Conservation (phyloP, 768 basidiomycete species). For the Leccinum uliginosum region DNA sequence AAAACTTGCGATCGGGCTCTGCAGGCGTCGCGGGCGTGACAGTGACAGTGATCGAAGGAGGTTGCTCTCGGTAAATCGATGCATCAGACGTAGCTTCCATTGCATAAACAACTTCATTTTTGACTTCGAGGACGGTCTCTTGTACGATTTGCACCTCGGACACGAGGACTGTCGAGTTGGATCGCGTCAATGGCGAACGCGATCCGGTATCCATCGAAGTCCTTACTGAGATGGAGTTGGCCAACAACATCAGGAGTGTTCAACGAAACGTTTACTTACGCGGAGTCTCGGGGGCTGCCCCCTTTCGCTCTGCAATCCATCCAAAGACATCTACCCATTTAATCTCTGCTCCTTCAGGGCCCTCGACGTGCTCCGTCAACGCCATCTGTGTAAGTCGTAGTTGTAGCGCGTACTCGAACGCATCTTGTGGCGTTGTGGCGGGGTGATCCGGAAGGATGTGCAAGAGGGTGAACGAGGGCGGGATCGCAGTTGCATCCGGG, state of each 20-base stretch:
- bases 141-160: slow-evolving; percentile 1
- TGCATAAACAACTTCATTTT: background rate
- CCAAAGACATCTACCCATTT: slow-evolving; percentile 83
- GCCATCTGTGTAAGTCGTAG: slow-evolving; percentile 82
- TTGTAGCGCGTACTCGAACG: slow-evolving; percentile 78
- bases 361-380: slow-evolving; percentile 77
- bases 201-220: slow-evolving; percentile 29
- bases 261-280: slow-evolving; percentile 13
- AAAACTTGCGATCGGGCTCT: slow-evolving; percentile 21
- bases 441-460: slow-evolving; percentile 45
- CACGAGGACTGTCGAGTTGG: slow-evolving; percentile 11
- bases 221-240: slow-evolving; percentile 17
- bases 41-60: slow-evolving; percentile 50
- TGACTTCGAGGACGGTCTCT: slow-evolving; percentile 13
- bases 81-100: slow-evolving; percentile 5
- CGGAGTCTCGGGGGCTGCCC: slow-evolving; percentile 25
- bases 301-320: slow-evolving; percentile 72
- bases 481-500: slow-evolving; percentile 29
- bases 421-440: slow-evolving; percentile 46
- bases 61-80: background rate
- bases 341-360: slow-evolving; percentile 75
- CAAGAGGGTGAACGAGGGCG: slow-evolving; percentile 41
- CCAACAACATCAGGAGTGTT: background rate
- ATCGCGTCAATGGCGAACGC: slow-evolving; percentile 23
- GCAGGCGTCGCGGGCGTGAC: slow-evolving; percentile 61